phyloP scores from a whole-genome alignment of 305 asterid species.

The Andrographis paniculata region DNA sequence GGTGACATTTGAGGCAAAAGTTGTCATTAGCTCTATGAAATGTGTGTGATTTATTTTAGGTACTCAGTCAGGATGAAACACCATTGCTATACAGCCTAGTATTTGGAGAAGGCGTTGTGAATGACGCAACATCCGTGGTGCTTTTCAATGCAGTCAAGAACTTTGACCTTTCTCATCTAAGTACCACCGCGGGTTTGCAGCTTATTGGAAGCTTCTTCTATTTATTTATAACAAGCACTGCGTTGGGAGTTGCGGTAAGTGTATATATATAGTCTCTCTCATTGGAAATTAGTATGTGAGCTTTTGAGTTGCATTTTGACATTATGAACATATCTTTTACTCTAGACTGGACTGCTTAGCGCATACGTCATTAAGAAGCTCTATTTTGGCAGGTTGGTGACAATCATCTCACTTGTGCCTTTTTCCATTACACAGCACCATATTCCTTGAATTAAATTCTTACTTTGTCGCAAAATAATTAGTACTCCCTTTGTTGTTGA shows the following conservation, averaged over 20 bases:
- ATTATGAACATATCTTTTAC: slow-evolving; percentile 20
- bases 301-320: slow-evolving; percentile 14
- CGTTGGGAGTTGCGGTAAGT: slow-evolving; percentile 76
- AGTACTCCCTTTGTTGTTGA: too few relatives aligned
- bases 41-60: slow-evolving; percentile 37
- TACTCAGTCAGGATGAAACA: slow-evolving; percentile 94
- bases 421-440: not conserved
- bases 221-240: slow-evolving; percentile 67
- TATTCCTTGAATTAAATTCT: not conserved
- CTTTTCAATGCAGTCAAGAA: slow-evolving; percentile 89
- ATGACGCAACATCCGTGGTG: slow-evolving; percentile 97
- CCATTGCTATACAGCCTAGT: slow-evolving; percentile 94
- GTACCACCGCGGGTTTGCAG: slow-evolving; percentile 35
- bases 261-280: too few relatives aligned
- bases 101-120: too few relatives aligned
- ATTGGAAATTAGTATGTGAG: slow-evolving; percentile 6
- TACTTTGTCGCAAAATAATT: not conserved
- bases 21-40: not conserved
- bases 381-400: slow-evolving; percentile 82
- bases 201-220: slow-evolving; percentile 74
- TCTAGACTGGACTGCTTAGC: slow-evolving; percentile 83
- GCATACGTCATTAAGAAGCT: slow-evolving; percentile 88
- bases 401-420: not conserved
- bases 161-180: slow-evolving; percentile 77
- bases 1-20: slow-evolving; percentile 7